Conservation (phyloP, 2,329 filamentous ascomycete genomes). For the Leptographium galeiforme region DNA sequence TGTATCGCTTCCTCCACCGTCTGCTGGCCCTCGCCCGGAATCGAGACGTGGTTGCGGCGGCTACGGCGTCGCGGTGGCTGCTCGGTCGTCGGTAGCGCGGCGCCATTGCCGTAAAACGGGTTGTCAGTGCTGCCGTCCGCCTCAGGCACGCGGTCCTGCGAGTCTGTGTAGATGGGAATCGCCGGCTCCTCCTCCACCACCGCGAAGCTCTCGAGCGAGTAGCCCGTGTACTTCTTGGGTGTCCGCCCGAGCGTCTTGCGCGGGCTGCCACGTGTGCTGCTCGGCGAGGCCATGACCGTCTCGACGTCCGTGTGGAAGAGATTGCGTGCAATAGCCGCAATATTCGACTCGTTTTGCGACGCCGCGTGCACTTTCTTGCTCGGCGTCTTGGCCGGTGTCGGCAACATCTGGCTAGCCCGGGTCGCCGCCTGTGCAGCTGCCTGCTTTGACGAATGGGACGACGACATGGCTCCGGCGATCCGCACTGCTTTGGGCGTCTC, state of each 20-base stretch:
- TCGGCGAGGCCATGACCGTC: slow-evolving; percentile 40
- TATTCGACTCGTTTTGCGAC: slow-evolving; percentile 34
- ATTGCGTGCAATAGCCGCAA: slow-evolving; percentile 44
- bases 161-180: slow-evolving; percentile 68
- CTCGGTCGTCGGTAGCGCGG: slow-evolving; percentile 9
- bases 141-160: slow-evolving; percentile 62
- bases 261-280: slow-evolving; percentile 18
- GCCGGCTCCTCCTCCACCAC: slow-evolving; percentile 40
- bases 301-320: slow-evolving; percentile 46
- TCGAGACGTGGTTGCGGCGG: slow-evolving; percentile 39
- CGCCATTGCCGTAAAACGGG: slow-evolving; percentile 49
- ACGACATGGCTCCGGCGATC: background rate
- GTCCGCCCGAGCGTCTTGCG: slow-evolving; percentile 2
- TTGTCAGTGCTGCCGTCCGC: slow-evolving; percentile 54
- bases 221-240: slow-evolving; percentile 41
- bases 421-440: slow-evolving; percentile 19
- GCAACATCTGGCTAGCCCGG: slow-evolving; percentile 39
- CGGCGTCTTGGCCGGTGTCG: slow-evolving; percentile 68
- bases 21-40: slow-evolving; percentile 43
- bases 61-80: slow-evolving; percentile 34
- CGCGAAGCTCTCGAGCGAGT: slow-evolving; percentile 44
- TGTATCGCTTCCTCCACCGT: slow-evolving; percentile 48
- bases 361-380: slow-evolving; percentile 41
- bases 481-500: slow-evolving; percentile 18
- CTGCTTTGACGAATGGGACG: background rate